phyloP scores from a whole-genome alignment of 164 flowering plant species.

The Berberis vulgaris region DNA sequence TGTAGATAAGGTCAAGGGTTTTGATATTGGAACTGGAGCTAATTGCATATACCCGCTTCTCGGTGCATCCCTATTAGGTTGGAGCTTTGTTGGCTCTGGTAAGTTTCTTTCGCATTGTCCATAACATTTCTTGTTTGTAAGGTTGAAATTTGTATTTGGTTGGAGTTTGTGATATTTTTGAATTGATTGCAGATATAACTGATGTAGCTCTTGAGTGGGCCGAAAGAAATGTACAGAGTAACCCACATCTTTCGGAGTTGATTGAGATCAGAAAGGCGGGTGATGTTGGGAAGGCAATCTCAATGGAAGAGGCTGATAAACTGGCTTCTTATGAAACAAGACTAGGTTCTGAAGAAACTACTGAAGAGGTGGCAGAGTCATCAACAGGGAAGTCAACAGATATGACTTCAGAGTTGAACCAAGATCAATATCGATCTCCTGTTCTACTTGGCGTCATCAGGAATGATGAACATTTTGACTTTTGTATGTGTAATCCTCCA shows the following conservation, averaged over 20 bases:
- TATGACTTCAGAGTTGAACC: conserved; percentile 11
- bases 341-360: conserved; percentile 6
- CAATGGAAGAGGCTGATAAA: not conserved
- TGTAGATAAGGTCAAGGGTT: conserved; percentile 47
- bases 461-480: conserved; percentile 78
- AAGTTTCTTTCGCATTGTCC: conserved; percentile 2
- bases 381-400: conserved; percentile 4
- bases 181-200: conserved; percentile 64
- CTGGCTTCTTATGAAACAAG: conserved; percentile 8
- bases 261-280: conserved; percentile 72
- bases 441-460: conserved; percentile 63
- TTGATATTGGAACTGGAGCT: conserved; percentile 95
- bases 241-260: conserved; percentile 61
- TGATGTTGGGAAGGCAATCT: not conserved
- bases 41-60: conserved; percentile 97
- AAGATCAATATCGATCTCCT: conserved; percentile 36
- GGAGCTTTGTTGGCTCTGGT: conserved; percentile 97
- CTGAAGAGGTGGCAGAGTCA: conserved; percentile 12
- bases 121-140: not conserved
- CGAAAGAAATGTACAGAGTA: conserved; percentile 56
- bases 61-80: conserved; percentile 86
- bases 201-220: conserved; percentile 95
- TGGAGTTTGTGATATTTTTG: not conserved
- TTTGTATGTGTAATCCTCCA: conserved; percentile 99
- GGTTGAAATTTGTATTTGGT: not conserved